Evolutionary conservation across 2,329 filamentous ascomycete species (phyloP).

Genomic region (Bipolaris bicolor): DNA sequence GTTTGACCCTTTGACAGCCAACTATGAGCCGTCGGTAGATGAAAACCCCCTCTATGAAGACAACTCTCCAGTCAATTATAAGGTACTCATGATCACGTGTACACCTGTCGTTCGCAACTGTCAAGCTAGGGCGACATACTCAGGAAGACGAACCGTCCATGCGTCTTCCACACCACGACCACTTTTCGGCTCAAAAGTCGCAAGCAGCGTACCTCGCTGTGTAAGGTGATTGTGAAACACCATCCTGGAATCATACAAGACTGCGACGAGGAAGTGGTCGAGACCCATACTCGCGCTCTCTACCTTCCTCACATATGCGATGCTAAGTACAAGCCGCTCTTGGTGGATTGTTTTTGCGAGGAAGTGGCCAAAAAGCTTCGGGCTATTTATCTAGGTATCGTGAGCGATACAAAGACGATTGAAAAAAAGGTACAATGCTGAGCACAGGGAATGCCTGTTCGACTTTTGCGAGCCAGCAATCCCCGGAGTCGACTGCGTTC

Average conservation of each 20-base stretch:
- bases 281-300: background rate
- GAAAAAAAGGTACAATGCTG: background rate
- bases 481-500: background rate
- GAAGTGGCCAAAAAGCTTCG: slow-evolving; percentile 2
- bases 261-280: slow-evolving; percentile 6
- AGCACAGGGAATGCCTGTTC: slow-evolving; percentile 1
- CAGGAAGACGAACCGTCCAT: background rate
- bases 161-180: background rate
- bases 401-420: background rate
- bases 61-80: background rate
- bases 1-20: too few relatives aligned
- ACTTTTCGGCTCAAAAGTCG: background rate
- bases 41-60: background rate
- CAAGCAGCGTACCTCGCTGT: slow-evolving; percentile 5
- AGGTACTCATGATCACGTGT: background rate
- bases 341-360: slow-evolving; percentile 12
- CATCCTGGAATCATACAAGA: slow-evolving; percentile 1
- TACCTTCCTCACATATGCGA: slow-evolving; percentile 12
- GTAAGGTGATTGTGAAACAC: slow-evolving; percentile 8
- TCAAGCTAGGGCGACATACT: slow-evolving; percentile 11
- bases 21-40: background rate
- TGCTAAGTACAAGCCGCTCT: background rate
- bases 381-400: background rate
- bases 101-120: slow-evolving; percentile 3
- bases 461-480: background rate